A percentile compares a stretch with the other conserved stretches of the same genome.
These are phyloP conservation scores for Leccinum incarnatum DNA, from an alignment of 768 basidiomycete genomes.

Conservation along the genomic window DNA sequence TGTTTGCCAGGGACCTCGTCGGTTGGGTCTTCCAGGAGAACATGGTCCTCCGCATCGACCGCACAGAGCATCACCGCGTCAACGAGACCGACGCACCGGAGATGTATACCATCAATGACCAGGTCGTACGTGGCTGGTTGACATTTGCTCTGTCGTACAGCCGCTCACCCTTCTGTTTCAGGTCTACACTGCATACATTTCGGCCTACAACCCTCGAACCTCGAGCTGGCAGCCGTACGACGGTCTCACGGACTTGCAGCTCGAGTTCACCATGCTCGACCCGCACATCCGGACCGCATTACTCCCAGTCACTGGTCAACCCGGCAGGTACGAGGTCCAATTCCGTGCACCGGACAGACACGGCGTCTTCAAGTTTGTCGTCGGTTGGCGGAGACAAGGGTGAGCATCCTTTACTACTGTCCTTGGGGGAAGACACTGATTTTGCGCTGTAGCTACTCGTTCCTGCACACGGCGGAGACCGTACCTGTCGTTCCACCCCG, in stretches of 20 bases:
- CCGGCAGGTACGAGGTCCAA: constrained; percentile 72
- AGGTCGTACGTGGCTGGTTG: constrained; percentile 51
- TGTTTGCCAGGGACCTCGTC: constrained; percentile 70
- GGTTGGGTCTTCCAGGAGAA: constrained; percentile 92
- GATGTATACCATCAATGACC: constrained; percentile 82
- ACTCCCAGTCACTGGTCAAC: constrained; percentile 48
- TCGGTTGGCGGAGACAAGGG: constrained; percentile 90
- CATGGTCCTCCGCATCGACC: constrained; percentile 75
- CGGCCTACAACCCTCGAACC: constrained; percentile 56
- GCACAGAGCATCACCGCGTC: constrained; percentile 66
- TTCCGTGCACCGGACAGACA: constrained; percentile 95
- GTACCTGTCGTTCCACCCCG: constrained; percentile 90
- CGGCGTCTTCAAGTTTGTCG: constrained; percentile 97
- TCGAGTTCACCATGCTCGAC: constrained; percentile 99
- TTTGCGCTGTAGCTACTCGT: constrained; percentile 55
- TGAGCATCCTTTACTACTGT: constrained; percentile 34
- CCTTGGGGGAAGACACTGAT: background rate
- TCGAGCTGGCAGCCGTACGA: constrained; percentile 71
- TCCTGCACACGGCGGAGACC: constrained; percentile 67
- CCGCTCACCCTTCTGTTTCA: constrained; percentile 29
- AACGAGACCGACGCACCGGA: constrained; percentile 61
- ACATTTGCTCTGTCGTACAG: background rate
- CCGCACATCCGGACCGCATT: constrained; percentile 89
- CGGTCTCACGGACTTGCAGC: constrained; percentile 73
- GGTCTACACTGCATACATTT: constrained; percentile 75